These are phyloP conservation scores for Pilasporangium apinafurcum DNA, from an alignment of 352 stramenopile species.

Conservation along the genomic window DNA sequence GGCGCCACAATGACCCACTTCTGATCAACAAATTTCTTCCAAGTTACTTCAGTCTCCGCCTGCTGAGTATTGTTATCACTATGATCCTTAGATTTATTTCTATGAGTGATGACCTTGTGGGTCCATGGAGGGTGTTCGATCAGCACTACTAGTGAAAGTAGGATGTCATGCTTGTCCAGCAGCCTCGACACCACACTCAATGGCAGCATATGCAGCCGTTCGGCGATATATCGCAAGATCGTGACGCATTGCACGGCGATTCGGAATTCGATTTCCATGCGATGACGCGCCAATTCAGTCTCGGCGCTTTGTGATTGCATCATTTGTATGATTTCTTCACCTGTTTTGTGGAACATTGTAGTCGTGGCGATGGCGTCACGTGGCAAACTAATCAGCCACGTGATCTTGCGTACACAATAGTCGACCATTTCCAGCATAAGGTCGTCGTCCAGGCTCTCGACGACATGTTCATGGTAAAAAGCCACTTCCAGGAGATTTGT, in stretches of 20 bases:
- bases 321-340: slow-evolving; percentile 63
- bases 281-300: slow-evolving; percentile 63
- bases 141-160: slow-evolving; percentile 88
- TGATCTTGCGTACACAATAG: slow-evolving; percentile 89
- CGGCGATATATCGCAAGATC: slow-evolving; percentile 85
- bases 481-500: slow-evolving; percentile 87
- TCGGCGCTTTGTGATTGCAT: slow-evolving; percentile 42
- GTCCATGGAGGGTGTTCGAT: slow-evolving; percentile 97
- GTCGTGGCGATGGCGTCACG: slow-evolving; percentile 41
- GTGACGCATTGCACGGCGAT: slow-evolving; percentile 83
- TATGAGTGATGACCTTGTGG: slow-evolving; percentile 35
- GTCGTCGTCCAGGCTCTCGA: slow-evolving; percentile 86
- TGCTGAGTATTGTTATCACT: no score
- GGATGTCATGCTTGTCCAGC: slow-evolving; percentile 95
- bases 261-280: slow-evolving; percentile 84
- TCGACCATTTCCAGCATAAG: slow-evolving; percentile 91
- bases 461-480: slow-evolving; percentile 86
- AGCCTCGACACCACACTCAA: slow-evolving; percentile 87
- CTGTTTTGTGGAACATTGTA: slow-evolving; percentile 70
- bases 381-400: slow-evolving; percentile 68
- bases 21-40: slow-evolving; percentile 92
- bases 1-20: slow-evolving; percentile 88
- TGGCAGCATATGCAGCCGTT: slow-evolving; percentile 84
- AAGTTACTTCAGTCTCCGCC: slow-evolving; percentile 38
- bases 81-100: slow-evolving; percentile 9